phyloP scores from a whole-genome alignment of 179 eudicot species.

The Beta corolliflora region DNA sequence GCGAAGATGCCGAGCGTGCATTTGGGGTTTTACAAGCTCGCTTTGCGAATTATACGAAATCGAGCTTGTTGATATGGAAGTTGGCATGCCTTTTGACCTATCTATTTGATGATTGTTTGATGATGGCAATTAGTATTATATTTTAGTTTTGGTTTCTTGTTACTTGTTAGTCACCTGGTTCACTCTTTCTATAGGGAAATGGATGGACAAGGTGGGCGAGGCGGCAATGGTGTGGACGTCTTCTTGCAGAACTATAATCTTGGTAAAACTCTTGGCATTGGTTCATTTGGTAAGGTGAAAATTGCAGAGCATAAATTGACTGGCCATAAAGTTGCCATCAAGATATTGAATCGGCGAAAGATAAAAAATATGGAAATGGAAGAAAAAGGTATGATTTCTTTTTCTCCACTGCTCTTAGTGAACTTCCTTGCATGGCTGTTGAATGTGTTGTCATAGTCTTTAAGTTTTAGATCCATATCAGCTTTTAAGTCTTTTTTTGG shows the following conservation, averaged over 20 bases:
- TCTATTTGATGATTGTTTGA: too few relatives aligned
- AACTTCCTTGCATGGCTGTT: not conserved
- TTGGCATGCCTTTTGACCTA: too few relatives aligned
- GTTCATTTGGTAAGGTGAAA: conserved; percentile 97
- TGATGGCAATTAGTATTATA: too few relatives aligned
- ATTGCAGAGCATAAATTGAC: conserved; percentile 88
- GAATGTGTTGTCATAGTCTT: not conserved
- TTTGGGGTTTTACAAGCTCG: too few relatives aligned
- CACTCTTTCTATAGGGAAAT: conserved; percentile 36
- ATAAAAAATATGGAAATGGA: conserved; percentile 94
- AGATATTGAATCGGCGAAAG: conserved; percentile 90
- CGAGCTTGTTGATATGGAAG: too few relatives aligned
- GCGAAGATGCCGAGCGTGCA: too few relatives aligned
- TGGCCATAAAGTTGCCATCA: conserved; percentile 94
- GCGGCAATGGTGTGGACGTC: conserved; percentile 51
- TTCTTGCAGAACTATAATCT: conserved; percentile 77
- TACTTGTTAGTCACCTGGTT: too few relatives aligned
- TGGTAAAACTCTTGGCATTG: conserved; percentile 98
- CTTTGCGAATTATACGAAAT: too few relatives aligned
- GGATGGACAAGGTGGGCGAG: conserved; percentile 74
- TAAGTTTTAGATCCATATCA: not conserved
- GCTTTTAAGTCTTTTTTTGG: not conserved
- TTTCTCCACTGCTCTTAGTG: not conserved
- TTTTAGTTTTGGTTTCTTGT: too few relatives aligned
- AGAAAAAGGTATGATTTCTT: conserved; percentile 68